Conservation (phyloP, 1,139 yeast genomes). For the Sugiyamaella japonica region DNA sequence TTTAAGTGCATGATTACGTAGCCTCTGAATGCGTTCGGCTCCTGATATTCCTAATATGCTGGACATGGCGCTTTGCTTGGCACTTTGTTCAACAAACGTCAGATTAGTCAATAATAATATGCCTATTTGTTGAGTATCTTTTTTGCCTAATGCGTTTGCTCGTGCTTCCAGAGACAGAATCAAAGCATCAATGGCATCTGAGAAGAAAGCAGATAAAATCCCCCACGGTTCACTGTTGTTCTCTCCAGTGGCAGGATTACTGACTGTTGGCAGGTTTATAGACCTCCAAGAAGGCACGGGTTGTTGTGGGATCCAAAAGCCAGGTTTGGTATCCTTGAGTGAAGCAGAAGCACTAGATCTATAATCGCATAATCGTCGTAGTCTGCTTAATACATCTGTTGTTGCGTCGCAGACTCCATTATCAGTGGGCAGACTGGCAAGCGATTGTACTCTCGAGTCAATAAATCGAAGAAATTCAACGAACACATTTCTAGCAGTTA, state of each 20-base stretch:
- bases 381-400: slow-evolving; percentile 62
- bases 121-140: slow-evolving; percentile 50
- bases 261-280: slow-evolving; percentile 14
- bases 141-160: slow-evolving; percentile 47
- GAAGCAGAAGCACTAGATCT: slow-evolving; percentile 53
- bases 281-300: slow-evolving; percentile 34
- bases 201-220: slow-evolving; percentile 61
- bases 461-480: slow-evolving; percentile 57
- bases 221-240: slow-evolving; percentile 49
- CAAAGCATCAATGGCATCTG: slow-evolving; percentile 75
- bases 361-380: slow-evolving; percentile 66
- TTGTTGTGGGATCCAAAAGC: slow-evolving; percentile 66
- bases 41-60: slow-evolving; percentile 66
- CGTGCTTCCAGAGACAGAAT: slow-evolving; percentile 59
- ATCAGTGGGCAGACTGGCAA: slow-evolving; percentile 55
- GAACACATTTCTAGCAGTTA: slow-evolving; percentile 48
- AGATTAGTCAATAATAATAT: slow-evolving; percentile 70
- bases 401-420: slow-evolving; percentile 69
- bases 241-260: slow-evolving; percentile 25
- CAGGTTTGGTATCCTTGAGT: slow-evolving; percentile 55
- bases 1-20: slow-evolving; percentile 74
- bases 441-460: slow-evolving; percentile 49
- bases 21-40: slow-evolving; percentile 59
- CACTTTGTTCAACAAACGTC: slow-evolving; percentile 70
- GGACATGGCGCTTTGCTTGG: slow-evolving; percentile 59